These are phyloP conservation scores for Mycosarcoma maydis DNA, from an alignment of 1,284 basidiomycete genomes.

Conservation along the genomic window DNA sequence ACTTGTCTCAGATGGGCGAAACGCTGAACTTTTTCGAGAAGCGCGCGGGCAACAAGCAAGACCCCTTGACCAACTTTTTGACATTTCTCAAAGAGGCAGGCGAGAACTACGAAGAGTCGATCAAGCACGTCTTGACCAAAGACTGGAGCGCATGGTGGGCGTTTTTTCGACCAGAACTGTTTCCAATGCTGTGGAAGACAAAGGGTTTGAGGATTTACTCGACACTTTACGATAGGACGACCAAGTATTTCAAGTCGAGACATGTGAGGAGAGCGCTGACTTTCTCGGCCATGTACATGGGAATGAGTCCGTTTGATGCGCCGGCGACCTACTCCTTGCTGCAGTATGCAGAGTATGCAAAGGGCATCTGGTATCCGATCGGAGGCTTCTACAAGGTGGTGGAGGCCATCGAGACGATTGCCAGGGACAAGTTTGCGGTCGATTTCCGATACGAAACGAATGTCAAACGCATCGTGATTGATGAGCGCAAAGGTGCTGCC, in stretches of 20 bases:
- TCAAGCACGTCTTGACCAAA: conserved; percentile 69
- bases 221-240: conserved; percentile 66
- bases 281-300: conserved; percentile 60
- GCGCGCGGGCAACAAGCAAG: conserved; percentile 68
- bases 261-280: conserved; percentile 64
- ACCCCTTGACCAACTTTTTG: conserved; percentile 63
- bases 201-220: conserved; percentile 53
- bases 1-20: conserved; percentile 69
- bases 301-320: conserved; percentile 71
- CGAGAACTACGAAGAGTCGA: conserved; percentile 69
- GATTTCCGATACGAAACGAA: conserved; percentile 68
- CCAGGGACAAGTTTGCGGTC: conserved; percentile 67
- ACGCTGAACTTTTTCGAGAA: conserved; percentile 71
- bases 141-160: conserved; percentile 69
- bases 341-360: conserved; percentile 72
- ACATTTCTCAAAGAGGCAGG: conserved; percentile 68
- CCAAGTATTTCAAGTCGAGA: conserved; percentile 70
- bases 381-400: conserved; percentile 71
- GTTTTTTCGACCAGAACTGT: conserved; percentile 68
- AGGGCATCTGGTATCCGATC: conserved; percentile 71
- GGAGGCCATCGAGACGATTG: conserved; percentile 69
- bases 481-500: conserved; percentile 26
- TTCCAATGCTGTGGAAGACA: conserved; percentile 67
- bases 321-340: conserved; percentile 71
- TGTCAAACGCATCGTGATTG: conserved; percentile 67